These are phyloP conservation scores for Saturnispora dispora DNA, from an alignment of 805 yeast species.

Conservation along the genomic window DNA sequence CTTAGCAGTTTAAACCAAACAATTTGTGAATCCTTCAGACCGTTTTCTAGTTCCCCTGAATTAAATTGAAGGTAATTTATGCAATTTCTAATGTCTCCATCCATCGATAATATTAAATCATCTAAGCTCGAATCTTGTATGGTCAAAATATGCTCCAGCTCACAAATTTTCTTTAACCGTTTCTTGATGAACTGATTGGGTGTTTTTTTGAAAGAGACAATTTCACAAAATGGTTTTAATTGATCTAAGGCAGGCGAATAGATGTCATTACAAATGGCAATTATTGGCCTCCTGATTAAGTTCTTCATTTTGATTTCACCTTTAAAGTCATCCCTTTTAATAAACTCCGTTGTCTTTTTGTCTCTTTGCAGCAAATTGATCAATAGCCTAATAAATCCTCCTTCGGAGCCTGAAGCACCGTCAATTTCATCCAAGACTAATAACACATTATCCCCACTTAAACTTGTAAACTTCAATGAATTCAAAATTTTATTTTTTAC, in stretches of 20 bases:
- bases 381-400: conserved; percentile 49
- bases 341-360: conserved; percentile 36
- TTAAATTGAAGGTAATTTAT: conserved; percentile 74
- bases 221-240: conserved; percentile 64
- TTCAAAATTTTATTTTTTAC: conserved; percentile 49
- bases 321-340: conserved; percentile 16
- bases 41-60: conserved; percentile 7
- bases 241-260: conserved; percentile 68
- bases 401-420: conserved; percentile 48
- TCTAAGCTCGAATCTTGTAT: conserved; percentile 44
- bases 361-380: conserved; percentile 56
- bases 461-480: conserved; percentile 55
- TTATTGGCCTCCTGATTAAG: conserved; percentile 69
- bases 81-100: conserved; percentile 81
- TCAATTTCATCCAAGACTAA: conserved; percentile 86
- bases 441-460: conserved; percentile 70
- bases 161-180: conserved; percentile 44
- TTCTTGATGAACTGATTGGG: conserved; percentile 36
- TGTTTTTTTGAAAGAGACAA: conserved; percentile 57
- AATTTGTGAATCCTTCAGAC: conserved; percentile 47
- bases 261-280: conserved; percentile 85
- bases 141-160: conserved; percentile 39
- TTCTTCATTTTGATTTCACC: conserved; percentile 9
- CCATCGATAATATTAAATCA: conserved; percentile 60
- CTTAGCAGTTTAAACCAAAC: conserved; percentile 64